These are phyloP conservation scores for Pyrus pyrifolia DNA, from an alignment of 306 rosid genomes.

Conservation along the genomic window DNA sequence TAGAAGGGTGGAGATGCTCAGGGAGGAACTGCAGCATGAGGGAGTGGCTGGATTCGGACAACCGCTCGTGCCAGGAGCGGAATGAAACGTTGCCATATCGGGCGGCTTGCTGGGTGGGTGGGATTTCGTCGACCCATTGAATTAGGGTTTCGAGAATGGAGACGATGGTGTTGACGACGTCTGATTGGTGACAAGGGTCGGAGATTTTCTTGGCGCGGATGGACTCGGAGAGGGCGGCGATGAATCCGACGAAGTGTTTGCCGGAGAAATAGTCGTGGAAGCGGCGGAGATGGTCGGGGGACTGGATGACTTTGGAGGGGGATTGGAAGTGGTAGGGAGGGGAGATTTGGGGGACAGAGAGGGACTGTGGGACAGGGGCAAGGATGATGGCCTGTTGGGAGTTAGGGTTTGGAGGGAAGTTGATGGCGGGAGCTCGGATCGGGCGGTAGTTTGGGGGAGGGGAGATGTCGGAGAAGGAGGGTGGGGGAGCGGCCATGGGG, in stretches of 20 bases:
- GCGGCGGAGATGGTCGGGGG: slow-evolving; percentile 59
- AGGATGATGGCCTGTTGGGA: slow-evolving; percentile 71
- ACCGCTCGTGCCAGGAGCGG: slow-evolving; percentile 62
- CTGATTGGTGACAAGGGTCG: slow-evolving; percentile 53
- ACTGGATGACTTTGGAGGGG: slow-evolving; percentile 62
- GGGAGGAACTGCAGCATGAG: slow-evolving; percentile 57
- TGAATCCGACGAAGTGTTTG: slow-evolving; percentile 66
- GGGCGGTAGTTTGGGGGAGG: slow-evolving; percentile 86
- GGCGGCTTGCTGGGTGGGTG: slow-evolving; percentile 59
- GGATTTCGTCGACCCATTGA: slow-evolving; percentile 70
- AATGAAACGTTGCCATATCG: slow-evolving; percentile 78
- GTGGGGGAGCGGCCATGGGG: slow-evolving; percentile 38
- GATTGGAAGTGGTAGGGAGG: slow-evolving; percentile 49
- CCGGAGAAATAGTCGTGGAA: slow-evolving; percentile 63
- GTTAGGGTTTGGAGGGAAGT: slow-evolving; percentile 54
- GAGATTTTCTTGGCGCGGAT: slow-evolving; percentile 57
- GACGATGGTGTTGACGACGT: slow-evolving; percentile 26
- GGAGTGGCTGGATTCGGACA: slow-evolving; percentile 34
- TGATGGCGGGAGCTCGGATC: slow-evolving; percentile 78
- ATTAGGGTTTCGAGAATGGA: slow-evolving; percentile 56
- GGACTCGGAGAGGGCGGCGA: slow-evolving; percentile 83
- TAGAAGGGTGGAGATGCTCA: slow-evolving; percentile 33
- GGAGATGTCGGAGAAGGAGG: slow-evolving; percentile 49
- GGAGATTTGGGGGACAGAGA: slow-evolving; percentile 41
- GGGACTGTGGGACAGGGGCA: slow-evolving; percentile 77